Base-by-base conservation (phyloP, 2,329 filamentous ascomycete species). In the Fusarium tricinctum region DNA sequence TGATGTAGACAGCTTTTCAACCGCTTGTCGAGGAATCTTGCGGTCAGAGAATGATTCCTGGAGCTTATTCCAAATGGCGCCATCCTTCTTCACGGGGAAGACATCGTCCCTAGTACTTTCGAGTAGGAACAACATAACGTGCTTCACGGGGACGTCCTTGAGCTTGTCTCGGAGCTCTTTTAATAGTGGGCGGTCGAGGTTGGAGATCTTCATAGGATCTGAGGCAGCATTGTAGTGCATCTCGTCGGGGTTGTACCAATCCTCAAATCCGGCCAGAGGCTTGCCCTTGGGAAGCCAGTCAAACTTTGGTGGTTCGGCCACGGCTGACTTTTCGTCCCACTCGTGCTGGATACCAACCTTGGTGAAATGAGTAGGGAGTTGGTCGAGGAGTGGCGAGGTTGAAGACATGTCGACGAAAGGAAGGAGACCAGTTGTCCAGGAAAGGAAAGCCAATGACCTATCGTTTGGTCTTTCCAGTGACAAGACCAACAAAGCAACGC, bases 61-160 rank as follows among this genome's bases (percentile, higher is more conserved):
- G 5, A 80, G 72, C 0, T 75, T 76, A 1, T 79, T 71, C 63
- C 76, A 79, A 13, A 82, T 78, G 19, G 79, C 66, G 6, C 78
- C 80, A 1, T 76, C 73, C 57, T 80, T 80, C 39, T 82, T 81
- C 15, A 84, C 64, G 0, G 82, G 82, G 39, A 83, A 84, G 1
- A 83, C 76, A 30, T 84, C 82, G 3, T 79, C 78, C 15, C 82
- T 77, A 2, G 81, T 82, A 48, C 81, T 83, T 60, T 84, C 82
- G 8, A 84, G 74, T 10, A 81, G 76, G 17, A 84, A 57, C 12
- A 83, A 57, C 17, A 84, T 70, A 4, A 84, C 74, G 53, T 84
- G 81, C 51, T 81, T 81, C 40, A 84, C 80, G 13, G 77, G 75
- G 15, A 82, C 71, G 12, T 73, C 66, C 9, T 62, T 44, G 1